Base-by-base conservation (phyloP, 768 basidiomycete species). In the Holtermanniella nyarrowii region DNA sequence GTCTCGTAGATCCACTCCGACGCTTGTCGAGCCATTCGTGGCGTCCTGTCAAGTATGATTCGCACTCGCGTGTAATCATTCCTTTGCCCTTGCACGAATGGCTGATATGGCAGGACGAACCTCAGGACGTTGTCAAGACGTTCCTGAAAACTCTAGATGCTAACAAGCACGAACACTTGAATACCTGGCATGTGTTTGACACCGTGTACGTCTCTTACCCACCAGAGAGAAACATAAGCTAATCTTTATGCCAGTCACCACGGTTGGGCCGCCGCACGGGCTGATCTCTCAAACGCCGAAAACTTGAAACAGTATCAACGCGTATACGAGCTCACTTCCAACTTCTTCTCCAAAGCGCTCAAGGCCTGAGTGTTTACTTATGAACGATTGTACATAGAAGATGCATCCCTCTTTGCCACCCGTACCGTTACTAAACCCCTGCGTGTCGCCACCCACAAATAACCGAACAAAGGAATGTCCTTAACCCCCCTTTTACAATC, bases 251-350 rank as follows among this genome's bases (percentile, higher is more conserved):
- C 5, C 42, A 78, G 77, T 74, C 55, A 79, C 71, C 82, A 83
- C 57, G 81, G 81, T 26, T 84, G 66, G 66, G 66, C 81, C 3
- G 82, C 80, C 18, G 82, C 82, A 2, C 74, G 81, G 44, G 81
- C 75, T 1, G 72, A 83, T 62, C 72, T 82, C 48, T 73, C 76
- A 23, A 73, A 82, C 47, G 65, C 73, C 20, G 79, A 81, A 52
- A 82, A 81, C 66, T 76, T 76, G 63, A 77, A 77, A 62, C 77
- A 79, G 76, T 82, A 69, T 52, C 74, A 80, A 56, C 78, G 82
- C 50, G 73, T 82, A n/a, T 82, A 82, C 59, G 55, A 65, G n/a
- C 75, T 73, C 26, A 66, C 80, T 3, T 70, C 73, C n/a, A 65
- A 61, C 14, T 79, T 77, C 71, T 79, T 78, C 71, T 53, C 71